Evolutionary conservation across 83 land plant genomes (phyloP), one percentile per base, ranked within the genome.

Genomic region (Picea abies): DNA sequence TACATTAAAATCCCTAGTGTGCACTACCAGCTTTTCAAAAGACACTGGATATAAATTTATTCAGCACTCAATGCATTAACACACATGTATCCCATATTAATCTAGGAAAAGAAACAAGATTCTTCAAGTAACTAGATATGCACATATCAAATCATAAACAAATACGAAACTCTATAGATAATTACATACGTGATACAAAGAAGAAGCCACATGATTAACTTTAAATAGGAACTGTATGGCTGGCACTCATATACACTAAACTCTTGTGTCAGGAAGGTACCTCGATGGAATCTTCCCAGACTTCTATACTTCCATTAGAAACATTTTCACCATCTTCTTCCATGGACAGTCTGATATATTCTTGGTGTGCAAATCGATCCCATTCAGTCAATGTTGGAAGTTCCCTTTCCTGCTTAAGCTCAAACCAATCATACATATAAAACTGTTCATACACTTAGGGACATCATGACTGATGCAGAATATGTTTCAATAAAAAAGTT

Each of bases 311-410:
- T 23, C 98, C 99, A 81, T 94, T 97, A 1, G 98, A 97, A 64
- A 93, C 98, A 91, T 97, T 98, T 77, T 97, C 99, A 63, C 88
- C 97, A 87, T 97, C 98, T 86, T 97, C 99, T 83, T 97, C 99
- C 99, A 97, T 97, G 17, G 99, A 96, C 82, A 97, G 84, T 82
- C 99, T 89, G 35, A 96, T 92, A 88, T 97, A 97, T 87, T 97
- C 98, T 85, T 94, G 89, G 83, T 94, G 98, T 62, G 99, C 99
- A 88, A 97, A 97, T 22, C 99, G 93, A 82, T 96, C 99, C 99
- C 99, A 97, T 76, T 97, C 99, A 19, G 99, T 97, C 84, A 97
- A 83, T 8, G 90, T 90, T 23, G 98, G 98, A 81, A 96, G 93
- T 78, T 97, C 98, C 79, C 99, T 86, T 61, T 97, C 99, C 99